A percentile compares a stretch with the other conserved stretches of the same genome.
Conservation (phyloP, 2,329 filamentous ascomycete species). For the Lasiodiplodia hormozganensis region DNA sequence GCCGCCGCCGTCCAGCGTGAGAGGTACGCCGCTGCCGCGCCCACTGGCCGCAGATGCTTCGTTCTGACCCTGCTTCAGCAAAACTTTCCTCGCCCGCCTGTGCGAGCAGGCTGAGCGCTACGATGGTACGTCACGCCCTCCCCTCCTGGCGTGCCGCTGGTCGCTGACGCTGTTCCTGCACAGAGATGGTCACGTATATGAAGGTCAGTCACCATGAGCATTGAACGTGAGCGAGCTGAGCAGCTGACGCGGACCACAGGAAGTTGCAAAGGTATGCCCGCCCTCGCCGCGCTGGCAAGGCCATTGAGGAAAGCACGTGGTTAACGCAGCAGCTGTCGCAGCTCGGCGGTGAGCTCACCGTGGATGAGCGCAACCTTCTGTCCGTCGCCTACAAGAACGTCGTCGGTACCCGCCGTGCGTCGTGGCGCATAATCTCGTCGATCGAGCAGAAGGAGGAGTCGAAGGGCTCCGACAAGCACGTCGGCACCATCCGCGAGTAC, state of each 20-base stretch:
- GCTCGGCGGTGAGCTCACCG: conserved; percentile 68
- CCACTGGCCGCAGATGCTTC: conserved; percentile 31
- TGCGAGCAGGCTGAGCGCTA: conserved; percentile 99
- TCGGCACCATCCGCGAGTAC: conserved; percentile 93
- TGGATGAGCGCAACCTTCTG: conserved; percentile 85
- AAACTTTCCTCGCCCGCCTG: conserved; percentile 83
- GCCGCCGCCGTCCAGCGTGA: conserved; percentile 51
- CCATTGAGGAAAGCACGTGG: conserved; percentile 44
- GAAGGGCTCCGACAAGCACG: conserved; percentile 85
- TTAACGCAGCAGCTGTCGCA: conserved; percentile 40
- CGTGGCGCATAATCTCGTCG: conserved; percentile 99
- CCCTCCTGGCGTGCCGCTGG: conserved; percentile 1
- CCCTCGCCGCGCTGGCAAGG: conserved; percentile 75
- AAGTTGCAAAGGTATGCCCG: conserved; percentile 31
- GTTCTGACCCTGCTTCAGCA: conserved; percentile 44
- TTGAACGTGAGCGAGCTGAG: conserved; percentile 20
- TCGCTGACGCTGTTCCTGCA: conserved; percentile 34
- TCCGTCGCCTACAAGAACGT: conserved; percentile 99
- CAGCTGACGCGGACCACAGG: conserved; percentile 27
- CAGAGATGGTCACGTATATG: conserved; percentile 99
- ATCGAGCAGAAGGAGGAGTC: conserved; percentile 99
- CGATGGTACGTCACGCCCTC: conserved; percentile 72
- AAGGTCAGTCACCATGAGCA: conserved; percentile 59
- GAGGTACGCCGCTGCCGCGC: conserved; percentile 48
- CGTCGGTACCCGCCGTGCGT: conserved; percentile 95